Conservation (phyloP, 2,329 filamentous ascomycete species). For the Talaromyces amestolkiae region DNA sequence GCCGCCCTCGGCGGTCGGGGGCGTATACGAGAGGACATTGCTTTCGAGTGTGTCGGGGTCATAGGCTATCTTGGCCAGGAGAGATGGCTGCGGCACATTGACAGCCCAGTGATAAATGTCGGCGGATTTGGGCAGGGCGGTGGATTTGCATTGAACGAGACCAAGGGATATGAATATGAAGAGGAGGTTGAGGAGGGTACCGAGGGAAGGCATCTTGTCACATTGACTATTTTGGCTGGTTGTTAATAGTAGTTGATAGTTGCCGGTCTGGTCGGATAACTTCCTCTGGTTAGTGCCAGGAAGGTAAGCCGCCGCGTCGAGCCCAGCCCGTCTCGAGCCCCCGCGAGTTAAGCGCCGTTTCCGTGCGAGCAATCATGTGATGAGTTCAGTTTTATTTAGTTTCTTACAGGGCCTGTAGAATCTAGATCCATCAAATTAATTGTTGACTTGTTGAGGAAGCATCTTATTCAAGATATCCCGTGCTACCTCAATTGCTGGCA, state of each 20-base stretch:
- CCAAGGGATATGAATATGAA: constrained; percentile 22
- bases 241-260: not conserved
- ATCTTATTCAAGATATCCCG: no score
- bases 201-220: constrained; percentile 12
- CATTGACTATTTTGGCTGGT: not conserved
- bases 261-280: not conserved
- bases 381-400: not conserved
- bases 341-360: not conserved
- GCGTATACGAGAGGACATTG: constrained; percentile 39
- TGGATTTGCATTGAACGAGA: constrained; percentile 20
- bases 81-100: constrained; percentile 31
- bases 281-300: not conserved
- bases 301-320: not conserved
- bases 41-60: constrained; percentile 38
- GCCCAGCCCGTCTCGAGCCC: not conserved
- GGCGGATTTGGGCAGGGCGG: constrained; percentile 23
- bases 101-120: constrained; percentile 43
- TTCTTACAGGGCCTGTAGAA: not conserved
- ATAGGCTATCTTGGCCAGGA: constrained; percentile 43
- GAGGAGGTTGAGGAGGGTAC: constrained; percentile 21
- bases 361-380: constrained; percentile 4
- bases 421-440: not conserved
- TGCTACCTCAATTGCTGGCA: not conserved
- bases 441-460: no score
- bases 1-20: constrained; percentile 27